Conservation (phyloP, 805 yeast genomes). For the Pichia thaimueangensis region DNA sequence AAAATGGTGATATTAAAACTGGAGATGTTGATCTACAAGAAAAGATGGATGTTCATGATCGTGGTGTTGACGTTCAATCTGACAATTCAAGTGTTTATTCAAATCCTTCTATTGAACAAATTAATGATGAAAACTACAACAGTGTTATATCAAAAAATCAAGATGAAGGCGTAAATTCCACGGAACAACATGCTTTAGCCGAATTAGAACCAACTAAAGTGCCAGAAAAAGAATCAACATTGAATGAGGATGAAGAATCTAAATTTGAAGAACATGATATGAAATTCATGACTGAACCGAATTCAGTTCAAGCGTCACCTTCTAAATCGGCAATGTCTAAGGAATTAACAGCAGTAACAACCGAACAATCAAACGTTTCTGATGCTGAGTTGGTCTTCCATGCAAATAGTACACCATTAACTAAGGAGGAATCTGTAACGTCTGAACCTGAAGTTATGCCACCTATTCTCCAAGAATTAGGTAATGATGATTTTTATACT, state of each 20-base stretch:
- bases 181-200: too few relatives aligned
- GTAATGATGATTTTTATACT: constrained; percentile 1
- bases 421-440: neutral
- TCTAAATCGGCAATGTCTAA: too few relatives aligned
- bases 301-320: too few relatives aligned
- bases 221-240: too few relatives aligned
- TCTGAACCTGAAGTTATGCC: neutral
- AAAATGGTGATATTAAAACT: constrained; percentile 18
- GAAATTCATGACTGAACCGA: neutral
- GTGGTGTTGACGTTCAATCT: too few relatives aligned
- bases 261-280: neutral
- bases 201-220: too few relatives aligned
- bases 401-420: neutral
- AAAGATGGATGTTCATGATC: too few relatives aligned
- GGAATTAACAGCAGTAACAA: neutral
- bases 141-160: too few relatives aligned
- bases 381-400: constrained; percentile 5
- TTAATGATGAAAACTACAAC: too few relatives aligned
- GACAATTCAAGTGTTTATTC: neutral
- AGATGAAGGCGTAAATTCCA: too few relatives aligned
- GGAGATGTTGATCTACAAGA: neutral
- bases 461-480: neutral
- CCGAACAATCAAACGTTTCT: neutral
- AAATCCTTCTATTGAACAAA: too few relatives aligned
- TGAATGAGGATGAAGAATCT: neutral